A percentile compares a stretch with the other conserved stretches of the same genome.
These are phyloP conservation scores for Colletotrichum spinosum DNA, from an alignment of 2,329 filamentous ascomycete genomes.

Conservation along the genomic window DNA sequence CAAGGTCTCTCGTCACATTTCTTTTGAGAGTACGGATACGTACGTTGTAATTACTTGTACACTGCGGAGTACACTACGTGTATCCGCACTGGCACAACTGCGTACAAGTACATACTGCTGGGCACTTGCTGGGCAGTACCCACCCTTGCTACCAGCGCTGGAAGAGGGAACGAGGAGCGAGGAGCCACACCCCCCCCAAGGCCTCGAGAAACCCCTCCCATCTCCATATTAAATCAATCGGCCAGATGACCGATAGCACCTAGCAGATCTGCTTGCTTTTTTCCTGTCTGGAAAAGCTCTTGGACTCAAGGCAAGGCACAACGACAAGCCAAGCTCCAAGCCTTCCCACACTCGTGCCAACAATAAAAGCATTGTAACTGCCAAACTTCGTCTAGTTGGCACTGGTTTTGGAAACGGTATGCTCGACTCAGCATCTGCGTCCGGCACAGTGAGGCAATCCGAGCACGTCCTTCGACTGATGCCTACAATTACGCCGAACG, in stretches of 20 bases:
- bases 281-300: constrained; percentile 18
- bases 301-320: neutral
- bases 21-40: too few relatives aligned
- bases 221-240: constrained; percentile 34
- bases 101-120: too few relatives aligned
- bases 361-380: neutral
- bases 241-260: constrained; percentile 33
- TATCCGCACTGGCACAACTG: too few relatives aligned
- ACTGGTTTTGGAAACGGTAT: constrained; percentile 2
- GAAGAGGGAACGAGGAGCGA: constrained; percentile 20
- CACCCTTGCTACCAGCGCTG: constrained; percentile 2
- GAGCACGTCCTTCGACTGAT: constrained; percentile 16
- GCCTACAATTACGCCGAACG: constrained; percentile 13
- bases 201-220: constrained; percentile 31
- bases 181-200: constrained; percentile 15
- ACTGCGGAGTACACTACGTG: too few relatives aligned
- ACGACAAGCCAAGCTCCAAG: constrained; percentile 5
- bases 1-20: constrained; percentile 28
- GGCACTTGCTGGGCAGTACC: constrained; percentile 13
- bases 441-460: neutral
- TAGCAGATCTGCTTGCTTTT: constrained; percentile 34
- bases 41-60: too few relatives aligned
- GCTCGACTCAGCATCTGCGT: constrained; percentile 6
- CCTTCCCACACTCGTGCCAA: neutral
- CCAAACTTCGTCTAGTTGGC: constrained; percentile 14